phyloP scores from a whole-genome alignment of 768 basidiomycete species.

The Xerocomellus intermedius region DNA sequence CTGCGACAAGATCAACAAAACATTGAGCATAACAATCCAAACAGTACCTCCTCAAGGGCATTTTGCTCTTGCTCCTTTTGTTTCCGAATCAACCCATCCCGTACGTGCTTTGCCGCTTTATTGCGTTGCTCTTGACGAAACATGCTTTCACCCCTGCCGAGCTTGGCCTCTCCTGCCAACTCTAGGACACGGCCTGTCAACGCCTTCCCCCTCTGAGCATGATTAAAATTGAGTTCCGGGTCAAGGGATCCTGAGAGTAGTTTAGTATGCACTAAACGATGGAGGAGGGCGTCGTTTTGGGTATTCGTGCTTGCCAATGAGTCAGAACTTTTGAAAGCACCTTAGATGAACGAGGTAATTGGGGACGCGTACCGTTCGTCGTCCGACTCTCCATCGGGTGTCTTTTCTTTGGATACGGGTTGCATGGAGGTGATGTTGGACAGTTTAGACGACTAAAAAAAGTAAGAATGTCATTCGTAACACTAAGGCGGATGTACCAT shows the following conservation, averaged over 20 bases:
- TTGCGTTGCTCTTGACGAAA: constrained; percentile 64
- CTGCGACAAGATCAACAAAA: constrained; percentile 37
- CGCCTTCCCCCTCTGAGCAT: constrained; percentile 71
- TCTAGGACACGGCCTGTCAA: constrained; percentile 77
- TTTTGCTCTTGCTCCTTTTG: constrained; percentile 53
- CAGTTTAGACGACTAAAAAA: constrained; percentile 71
- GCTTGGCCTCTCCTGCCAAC: constrained; percentile 59
- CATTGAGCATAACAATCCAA: neutral
- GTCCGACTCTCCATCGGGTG: constrained; percentile 43
- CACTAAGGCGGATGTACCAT: constrained; percentile 52
- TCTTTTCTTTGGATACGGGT: constrained; percentile 13
- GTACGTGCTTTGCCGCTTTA: constrained; percentile 67
- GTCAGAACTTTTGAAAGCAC: neutral
- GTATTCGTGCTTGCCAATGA: constrained; percentile 55
- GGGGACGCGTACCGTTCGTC: constrained; percentile 49
- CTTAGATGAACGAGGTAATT: neutral
- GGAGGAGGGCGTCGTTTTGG: constrained; percentile 76
- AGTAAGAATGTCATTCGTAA: neutral
- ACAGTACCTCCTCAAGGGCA: constrained; percentile 64
- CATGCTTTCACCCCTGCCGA: constrained; percentile 71
- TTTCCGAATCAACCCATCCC: constrained; percentile 67
- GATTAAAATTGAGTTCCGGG: constrained; percentile 56
- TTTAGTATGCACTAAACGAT: constrained; percentile 77
- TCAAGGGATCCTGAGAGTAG: constrained; percentile 73
- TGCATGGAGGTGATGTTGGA: constrained; percentile 47